A percentile compares a stretch with the other conserved stretches of the same genome.
Evolutionary conservation across 176 grass and related monocot genomes (phyloP).

Genomic region (Aegilops speltoides): DNA sequence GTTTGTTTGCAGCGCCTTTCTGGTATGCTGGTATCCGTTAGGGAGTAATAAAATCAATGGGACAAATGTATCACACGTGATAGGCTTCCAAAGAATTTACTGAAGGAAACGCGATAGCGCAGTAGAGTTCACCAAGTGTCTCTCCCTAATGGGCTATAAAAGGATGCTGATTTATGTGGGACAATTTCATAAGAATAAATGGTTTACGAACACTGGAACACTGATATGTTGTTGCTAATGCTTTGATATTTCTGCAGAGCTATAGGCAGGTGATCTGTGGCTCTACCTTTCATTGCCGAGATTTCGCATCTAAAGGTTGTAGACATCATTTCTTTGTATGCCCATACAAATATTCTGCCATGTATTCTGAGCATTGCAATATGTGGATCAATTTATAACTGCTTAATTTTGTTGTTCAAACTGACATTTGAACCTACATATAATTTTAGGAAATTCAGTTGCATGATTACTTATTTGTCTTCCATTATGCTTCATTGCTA

Average conservation of each 20-base stretch:
- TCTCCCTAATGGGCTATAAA: background rate
- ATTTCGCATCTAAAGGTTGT: conserved; percentile 82
- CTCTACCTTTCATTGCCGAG: conserved; percentile 51
- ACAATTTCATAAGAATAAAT: background rate
- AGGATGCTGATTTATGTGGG: background rate
- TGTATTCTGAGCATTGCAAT: background rate
- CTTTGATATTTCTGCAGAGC: conserved; percentile 46
- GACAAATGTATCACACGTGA: background rate
- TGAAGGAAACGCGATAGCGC: background rate
- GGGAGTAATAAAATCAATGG: background rate
- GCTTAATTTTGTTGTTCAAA: background rate
- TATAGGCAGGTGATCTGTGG: conserved; percentile 62
- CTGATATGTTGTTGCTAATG: conserved; percentile 18
- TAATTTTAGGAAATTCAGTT: background rate
- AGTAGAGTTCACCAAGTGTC: background rate
- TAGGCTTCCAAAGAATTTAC: background rate
- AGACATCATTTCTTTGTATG: background rate
- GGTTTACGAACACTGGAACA: background rate
- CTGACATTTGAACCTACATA: background rate
- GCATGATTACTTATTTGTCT: conserved; percentile 8
- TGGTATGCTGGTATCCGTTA: background rate
- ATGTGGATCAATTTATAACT: background rate
- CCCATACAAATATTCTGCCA: background rate
- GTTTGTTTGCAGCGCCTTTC: background rate
- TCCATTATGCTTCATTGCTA: background rate